Base-by-base conservation (phyloP, 208 protist species). In the Jaenimonas drosophilae region DNA sequence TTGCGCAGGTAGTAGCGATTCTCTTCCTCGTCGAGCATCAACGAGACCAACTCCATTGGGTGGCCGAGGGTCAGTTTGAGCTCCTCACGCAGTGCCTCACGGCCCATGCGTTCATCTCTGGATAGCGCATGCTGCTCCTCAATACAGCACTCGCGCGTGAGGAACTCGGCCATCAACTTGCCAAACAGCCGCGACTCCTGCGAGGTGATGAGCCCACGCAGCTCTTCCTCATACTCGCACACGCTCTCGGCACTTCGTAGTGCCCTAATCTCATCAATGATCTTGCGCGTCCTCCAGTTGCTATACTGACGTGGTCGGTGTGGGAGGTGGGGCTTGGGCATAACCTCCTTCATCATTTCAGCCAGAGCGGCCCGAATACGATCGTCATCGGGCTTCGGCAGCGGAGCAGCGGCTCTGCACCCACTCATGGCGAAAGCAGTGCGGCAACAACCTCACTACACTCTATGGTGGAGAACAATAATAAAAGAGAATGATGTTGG, bases 231-330 rank as follows among this genome's bases (percentile, higher is more conserved):
- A n/a, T 52, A 66, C 4, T 41, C 41, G 23, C 41, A 16, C 14
- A 83, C 33, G 1, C 49, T 54, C 1, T 46, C 53, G 14, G 65
- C 14, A 24, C 58, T 64, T 17, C 47, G 57, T 3, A 81, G 27
- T 9, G 61, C 57, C 25, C 61, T 71, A 12, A 88, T 62, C 48
- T 88, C 67, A 7, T 67, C 36, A 0, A 84, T 47, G 4, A 88
- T 65, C 29, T 62, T 60, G 38, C 79, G 66, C 3, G 79, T 70
- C 11, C 74, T 57, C 75, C 73, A 84, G 27, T 60, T 58, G 20
- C 51, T 43, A 21, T 32, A 36, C 17, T 43, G 54, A 4, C 12
- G 27, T n/a, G 40, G 52, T 28, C 31, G 71, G 21, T 58, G 58
- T 44, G 54, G 46, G 37, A 51, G 54, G 21, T 41, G 64, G 6